phyloP scores from a whole-genome alignment of 176 grass and related monocot species.

The Hsuehochloa calcarea region DNA sequence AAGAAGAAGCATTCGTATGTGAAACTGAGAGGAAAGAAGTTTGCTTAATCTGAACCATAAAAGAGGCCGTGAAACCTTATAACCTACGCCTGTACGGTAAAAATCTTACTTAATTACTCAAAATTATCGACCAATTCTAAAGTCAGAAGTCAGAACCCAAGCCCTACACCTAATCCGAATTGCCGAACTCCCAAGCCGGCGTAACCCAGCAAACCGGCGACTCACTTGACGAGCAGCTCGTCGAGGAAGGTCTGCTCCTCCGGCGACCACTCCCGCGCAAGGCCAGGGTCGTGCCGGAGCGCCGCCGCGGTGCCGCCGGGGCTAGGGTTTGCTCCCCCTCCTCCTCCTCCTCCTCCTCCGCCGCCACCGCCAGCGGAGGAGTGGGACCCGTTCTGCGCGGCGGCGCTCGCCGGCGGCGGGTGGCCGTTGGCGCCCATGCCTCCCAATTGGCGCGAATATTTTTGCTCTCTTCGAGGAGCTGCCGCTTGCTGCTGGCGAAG shows the following conservation, averaged over 20 bases:
- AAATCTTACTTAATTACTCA: slow-evolving; percentile 14
- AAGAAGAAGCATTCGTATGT: background rate
- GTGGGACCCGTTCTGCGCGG: slow-evolving; percentile 46
- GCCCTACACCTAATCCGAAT: background rate
- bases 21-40: background rate
- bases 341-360: slow-evolving; percentile 29
- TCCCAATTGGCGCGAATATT: slow-evolving; percentile 31
- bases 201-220: slow-evolving; percentile 7
- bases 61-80: background rate
- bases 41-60: slow-evolving; percentile 7
- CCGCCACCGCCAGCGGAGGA: slow-evolving; percentile 33
- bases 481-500: slow-evolving; percentile 22
- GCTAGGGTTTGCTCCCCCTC: slow-evolving; percentile 68
- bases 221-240: slow-evolving; percentile 72
- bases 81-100: background rate
- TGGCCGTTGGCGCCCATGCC: slow-evolving; percentile 76
- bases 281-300: slow-evolving; percentile 75
- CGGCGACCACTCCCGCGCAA: slow-evolving; percentile 71
- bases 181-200: slow-evolving; percentile 3
- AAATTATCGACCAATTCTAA: slow-evolving; percentile 18
- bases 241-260: slow-evolving; percentile 81
- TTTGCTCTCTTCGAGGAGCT: slow-evolving; percentile 24
- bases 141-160: background rate
- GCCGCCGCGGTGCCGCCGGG: slow-evolving; percentile 41
- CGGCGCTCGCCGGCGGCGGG: slow-evolving; percentile 46